Evolutionary conservation across 495 filamentous ascomycete genomes (phyloP), one percentile per base, ranked within the genome.

Genomic region (Lasiosphaeris hirsuta): DNA sequence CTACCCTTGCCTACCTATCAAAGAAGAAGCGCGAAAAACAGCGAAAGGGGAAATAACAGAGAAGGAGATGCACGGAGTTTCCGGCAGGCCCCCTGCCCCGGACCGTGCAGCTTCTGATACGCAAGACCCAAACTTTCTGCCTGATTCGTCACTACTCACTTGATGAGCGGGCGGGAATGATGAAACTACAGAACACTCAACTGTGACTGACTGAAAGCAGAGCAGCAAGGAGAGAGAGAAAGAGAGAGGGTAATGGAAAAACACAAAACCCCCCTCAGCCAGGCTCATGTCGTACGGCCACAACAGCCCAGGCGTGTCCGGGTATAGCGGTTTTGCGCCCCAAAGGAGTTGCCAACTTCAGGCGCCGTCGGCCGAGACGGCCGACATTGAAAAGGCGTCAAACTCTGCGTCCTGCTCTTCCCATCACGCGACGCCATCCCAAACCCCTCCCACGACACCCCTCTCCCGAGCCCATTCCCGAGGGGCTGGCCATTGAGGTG

Each of bases 101-200:
- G 49, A 15, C 49, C 15, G 35, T 51, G 49, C 49, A 51, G 15
- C 19, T n/a, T 51, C 49, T 51, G 49, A 51, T 51, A 51, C 49
- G 36, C 19, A 23, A 51, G 49, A 51, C 8, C 35, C 49, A 39
- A 41, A 51, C 49, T 19, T 23, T 51, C 13, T 37, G 37, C 10
- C 43, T 45, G 18, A 46, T 46, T 46, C 43, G 43, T 5, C 15
- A 8, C 17, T 17, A 5, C 5, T 30, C 23, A 30, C 23, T 30
- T 30, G 23, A 30, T 2, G 5, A 30, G 23, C 23, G 23, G 23
- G 23, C 23, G 23, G 23, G 43, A 23, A 15, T 13, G 4, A 45
- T 17, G 18, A 23, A 30, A 45, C 8, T 18, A 23, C 43, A 23
- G 43, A 45, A 23, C 18, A 19, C 4, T 23, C 43, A 18, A 18